phyloP scores from a whole-genome alignment of 257 asterid species.

The Prunella vulgaris region DNA sequence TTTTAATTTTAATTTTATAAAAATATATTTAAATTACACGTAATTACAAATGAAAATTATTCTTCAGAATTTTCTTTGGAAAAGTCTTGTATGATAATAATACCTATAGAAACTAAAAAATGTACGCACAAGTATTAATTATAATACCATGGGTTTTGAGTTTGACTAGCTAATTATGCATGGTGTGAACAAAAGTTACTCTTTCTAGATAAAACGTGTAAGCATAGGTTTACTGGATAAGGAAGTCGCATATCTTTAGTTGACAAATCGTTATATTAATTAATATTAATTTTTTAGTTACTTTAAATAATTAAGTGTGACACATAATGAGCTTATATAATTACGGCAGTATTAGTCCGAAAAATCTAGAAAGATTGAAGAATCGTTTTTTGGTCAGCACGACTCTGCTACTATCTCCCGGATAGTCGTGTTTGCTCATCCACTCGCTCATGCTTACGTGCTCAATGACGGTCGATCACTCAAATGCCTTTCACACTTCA shows the following conservation, averaged over 20 bases:
- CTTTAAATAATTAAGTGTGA: neutral
- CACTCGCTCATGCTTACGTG: conserved; percentile 28
- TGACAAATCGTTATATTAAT: conserved; percentile 12
- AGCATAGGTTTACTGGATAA: conserved; percentile 4
- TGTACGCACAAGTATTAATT: neutral
- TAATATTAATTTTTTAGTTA: neutral
- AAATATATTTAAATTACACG: too few relatives aligned
- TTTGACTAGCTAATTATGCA: too few relatives aligned
- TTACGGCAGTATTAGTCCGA: neutral
- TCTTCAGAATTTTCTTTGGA: too few relatives aligned
- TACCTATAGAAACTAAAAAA: too few relatives aligned
- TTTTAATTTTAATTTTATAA: too few relatives aligned
- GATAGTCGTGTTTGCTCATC: conserved; percentile 6
- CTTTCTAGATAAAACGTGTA: conserved; percentile 21
- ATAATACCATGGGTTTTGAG: neutral
- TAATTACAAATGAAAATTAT: too few relatives aligned
- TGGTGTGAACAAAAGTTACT: neutral
- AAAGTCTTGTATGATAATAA: too few relatives aligned
- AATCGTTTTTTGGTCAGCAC: neutral
- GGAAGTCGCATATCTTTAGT: neutral
- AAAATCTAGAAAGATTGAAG: conserved; percentile 26
- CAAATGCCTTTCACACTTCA: conserved; percentile 18
- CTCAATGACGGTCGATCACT: conserved; percentile 15
- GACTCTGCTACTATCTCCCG: neutral
- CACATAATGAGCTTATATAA: neutral